These are phyloP conservation scores for Mortierella sp. DNA, from an alignment of 371 early-diverging fungal genomes.

Conservation along the genomic window DNA sequence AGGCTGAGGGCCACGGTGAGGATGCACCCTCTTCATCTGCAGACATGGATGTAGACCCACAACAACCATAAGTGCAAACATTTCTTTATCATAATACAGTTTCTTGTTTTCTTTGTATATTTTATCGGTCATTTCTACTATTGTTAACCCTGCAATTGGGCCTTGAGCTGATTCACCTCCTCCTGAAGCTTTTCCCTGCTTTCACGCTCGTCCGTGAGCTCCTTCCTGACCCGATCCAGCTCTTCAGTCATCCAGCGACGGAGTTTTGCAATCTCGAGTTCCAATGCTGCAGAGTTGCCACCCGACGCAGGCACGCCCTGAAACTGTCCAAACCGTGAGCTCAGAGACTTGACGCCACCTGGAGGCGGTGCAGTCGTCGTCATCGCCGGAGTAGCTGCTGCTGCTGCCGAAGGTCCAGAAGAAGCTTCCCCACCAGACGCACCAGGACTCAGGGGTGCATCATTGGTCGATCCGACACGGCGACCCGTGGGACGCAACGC, in stretches of 20 bases:
- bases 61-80: neutral
- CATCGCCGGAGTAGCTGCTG: conserved; percentile 33
- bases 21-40: neutral
- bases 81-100: neutral
- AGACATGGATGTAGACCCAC: conserved; percentile 25
- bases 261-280: conserved; percentile 61
- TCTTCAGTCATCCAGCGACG: conserved; percentile 70
- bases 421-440: neutral
- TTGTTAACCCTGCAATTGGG: conserved; percentile 24
- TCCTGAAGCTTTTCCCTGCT: conserved; percentile 61
- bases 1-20: conserved; percentile 1
- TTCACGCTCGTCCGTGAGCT: conserved; percentile 66
- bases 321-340: conserved; percentile 66
- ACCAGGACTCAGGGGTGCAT: conserved; percentile 44
- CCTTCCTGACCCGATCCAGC: conserved; percentile 63
- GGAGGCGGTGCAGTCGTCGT: conserved; percentile 58
- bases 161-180: conserved; percentile 56
- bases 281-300: conserved; percentile 64
- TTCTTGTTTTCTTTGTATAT: too few species aligned
- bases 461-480: conserved; percentile 45
- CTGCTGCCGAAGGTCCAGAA: conserved; percentile 19
- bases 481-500: conserved; percentile 54
- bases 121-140: too few species aligned
- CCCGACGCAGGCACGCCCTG: conserved; percentile 57
- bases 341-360: conserved; percentile 66